Conservation (phyloP, 2,329 filamentous ascomycete genomes). For the Fusarium circinatum region DNA sequence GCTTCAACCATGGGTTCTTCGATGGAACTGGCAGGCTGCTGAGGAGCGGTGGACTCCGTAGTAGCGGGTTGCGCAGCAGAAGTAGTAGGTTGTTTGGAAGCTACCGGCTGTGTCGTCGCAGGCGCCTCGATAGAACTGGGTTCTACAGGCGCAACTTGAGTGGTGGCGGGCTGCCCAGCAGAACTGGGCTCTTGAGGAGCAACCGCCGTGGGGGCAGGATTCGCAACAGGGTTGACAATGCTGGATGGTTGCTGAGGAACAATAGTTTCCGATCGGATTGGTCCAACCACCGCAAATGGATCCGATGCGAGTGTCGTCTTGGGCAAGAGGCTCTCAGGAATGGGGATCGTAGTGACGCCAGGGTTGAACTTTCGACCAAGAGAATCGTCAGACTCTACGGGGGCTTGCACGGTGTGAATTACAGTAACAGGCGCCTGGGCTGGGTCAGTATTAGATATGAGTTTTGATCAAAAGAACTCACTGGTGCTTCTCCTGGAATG, state of each 20-base stretch:
- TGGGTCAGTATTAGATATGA: neutral
- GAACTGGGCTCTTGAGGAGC: neutral
- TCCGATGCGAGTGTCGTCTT: slow-evolving; percentile 43
- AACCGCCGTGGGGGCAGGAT: neutral
- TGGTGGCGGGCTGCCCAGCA: neutral
- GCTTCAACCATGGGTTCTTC: slow-evolving; percentile 2
- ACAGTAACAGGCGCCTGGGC: slow-evolving; percentile 30
- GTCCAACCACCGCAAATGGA: slow-evolving; percentile 24
- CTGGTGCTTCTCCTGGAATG: slow-evolving; percentile 30
- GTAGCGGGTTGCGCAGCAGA: neutral
- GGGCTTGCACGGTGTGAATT: slow-evolving; percentile 31
- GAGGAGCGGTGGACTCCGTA: neutral
- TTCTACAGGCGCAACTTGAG: neutral
- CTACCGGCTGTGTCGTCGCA: neutral
- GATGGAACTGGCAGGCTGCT: neutral
- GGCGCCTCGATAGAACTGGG: neutral
- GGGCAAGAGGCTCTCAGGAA: slow-evolving; percentile 40
- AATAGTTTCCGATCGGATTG: neutral
- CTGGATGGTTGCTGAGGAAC: slow-evolving; percentile 3
- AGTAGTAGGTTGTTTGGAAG: neutral
- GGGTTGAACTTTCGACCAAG: neutral
- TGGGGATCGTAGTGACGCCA: slow-evolving; percentile 48
- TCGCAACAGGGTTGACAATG: neutral
- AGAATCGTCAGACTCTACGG: slow-evolving; percentile 12
- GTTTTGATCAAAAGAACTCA: neutral